These are phyloP conservation scores for Maudiozyma pseudohumilis DNA, from an alignment of 805 yeast genomes.

Conservation along the genomic window DNA sequence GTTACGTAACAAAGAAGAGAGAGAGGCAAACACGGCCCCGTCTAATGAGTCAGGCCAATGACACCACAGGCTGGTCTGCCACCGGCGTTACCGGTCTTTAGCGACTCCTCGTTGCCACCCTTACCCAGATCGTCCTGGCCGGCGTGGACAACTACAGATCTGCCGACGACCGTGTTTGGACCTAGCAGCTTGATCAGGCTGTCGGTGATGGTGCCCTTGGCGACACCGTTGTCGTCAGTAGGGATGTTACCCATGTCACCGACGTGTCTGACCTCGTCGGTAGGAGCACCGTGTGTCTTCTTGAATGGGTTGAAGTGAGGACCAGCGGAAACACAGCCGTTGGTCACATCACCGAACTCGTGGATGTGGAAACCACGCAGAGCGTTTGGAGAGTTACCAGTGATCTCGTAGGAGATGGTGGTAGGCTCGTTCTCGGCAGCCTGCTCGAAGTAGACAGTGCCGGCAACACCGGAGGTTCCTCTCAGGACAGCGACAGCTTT, in stretches of 20 bases:
- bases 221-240: slow-evolving; percentile 80
- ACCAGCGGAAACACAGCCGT: slow-evolving; percentile 98
- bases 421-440: slow-evolving; percentile 69
- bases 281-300: slow-evolving; percentile 88
- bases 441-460: slow-evolving; percentile 85
- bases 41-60: slow-evolving; percentile 46
- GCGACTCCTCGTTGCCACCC: slow-evolving; percentile 85
- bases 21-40: no score
- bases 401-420: slow-evolving; percentile 76
- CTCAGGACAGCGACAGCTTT: slow-evolving; percentile 83
- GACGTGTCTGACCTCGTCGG: slow-evolving; percentile 36
- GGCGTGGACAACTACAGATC: slow-evolving; percentile 90
- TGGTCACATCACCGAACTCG: slow-evolving; percentile 91
- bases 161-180: slow-evolving; percentile 79
- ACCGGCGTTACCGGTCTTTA: slow-evolving; percentile 96
- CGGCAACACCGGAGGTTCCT: slow-evolving; percentile 87
- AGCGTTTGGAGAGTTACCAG: slow-evolving; percentile 83
- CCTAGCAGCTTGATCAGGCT: slow-evolving; percentile 71
- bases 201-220: slow-evolving; percentile 84
- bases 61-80: slow-evolving; percentile 98
- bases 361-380: slow-evolving; percentile 96
- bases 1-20: neutral
- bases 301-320: slow-evolving; percentile 93
- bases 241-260: slow-evolving; percentile 95
- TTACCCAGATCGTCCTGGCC: slow-evolving; percentile 92